Base-by-base conservation (phyloP, 768 basidiomycete genomes). In the Tricholoma sp. region DNA sequence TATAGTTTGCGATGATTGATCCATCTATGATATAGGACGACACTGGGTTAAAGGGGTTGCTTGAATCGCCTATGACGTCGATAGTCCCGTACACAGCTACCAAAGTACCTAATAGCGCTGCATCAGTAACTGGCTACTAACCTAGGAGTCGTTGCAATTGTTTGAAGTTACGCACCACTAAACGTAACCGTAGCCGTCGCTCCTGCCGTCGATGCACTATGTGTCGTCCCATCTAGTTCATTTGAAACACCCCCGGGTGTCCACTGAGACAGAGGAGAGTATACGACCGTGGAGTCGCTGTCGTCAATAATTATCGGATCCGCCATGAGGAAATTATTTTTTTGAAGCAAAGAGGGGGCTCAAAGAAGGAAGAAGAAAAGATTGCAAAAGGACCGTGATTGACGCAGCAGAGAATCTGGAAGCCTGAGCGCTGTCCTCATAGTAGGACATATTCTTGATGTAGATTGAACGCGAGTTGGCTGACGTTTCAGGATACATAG, bases 341-440 rank as follows among this genome's bases (percentile, higher is more conserved):
- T 18, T 41, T 1, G 12, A 5, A 41, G 1, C n/a, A 37, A 41
- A 7, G 39, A 41, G n/a, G 16, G 39, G 6, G 1, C n/a, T n/a
- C 5, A 18, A 41, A n/a, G 35, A n/a, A n/a, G 39, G n/a, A 41
- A 41, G 4, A n/a, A 35, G 2, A 5, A 35, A 32, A 32, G 6
- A 32, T 32, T 9, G 31, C 35, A 14, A 10, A 18, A n/a, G 6
- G 39, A 41, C n/a, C n/a, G 39, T 41, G 24, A 27, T 41, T 41
- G n/a, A n/a, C n/a, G 39, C 39, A 41, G n/a, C n/a, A 41, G 14
- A 35, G 35, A 35, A 35, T 27, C 24, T 2, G 24, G 5, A 27
- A 14, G 35, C 11, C 35, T 37, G 4, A 37, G 16, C n/a, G n/a
- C n/a, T n/a, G n/a, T n/a, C n/a, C 83, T 83, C 60, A 66, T 83